phyloP scores from a whole-genome alignment of 306 rosid genomes.

The Gastrolobium villosum region DNA sequence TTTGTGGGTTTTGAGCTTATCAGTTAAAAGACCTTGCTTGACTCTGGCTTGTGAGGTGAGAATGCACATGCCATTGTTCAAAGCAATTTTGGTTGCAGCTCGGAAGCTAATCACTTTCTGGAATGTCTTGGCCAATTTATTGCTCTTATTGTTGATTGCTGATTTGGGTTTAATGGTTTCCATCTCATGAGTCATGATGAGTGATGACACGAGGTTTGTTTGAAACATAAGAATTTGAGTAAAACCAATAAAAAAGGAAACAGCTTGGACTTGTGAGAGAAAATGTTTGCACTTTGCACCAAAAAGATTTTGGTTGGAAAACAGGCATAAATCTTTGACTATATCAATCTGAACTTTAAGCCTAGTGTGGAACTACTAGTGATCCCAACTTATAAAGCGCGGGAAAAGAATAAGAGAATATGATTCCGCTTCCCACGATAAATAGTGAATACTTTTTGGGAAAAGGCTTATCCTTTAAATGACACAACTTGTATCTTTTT shows the following conservation, averaged over 20 bases:
- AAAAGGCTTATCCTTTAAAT: too few relatives aligned
- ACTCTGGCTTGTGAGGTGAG: constrained; percentile 60
- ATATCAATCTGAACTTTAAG: constrained; percentile 30
- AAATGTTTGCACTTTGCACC: constrained; percentile 37
- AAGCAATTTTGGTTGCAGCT: constrained; percentile 67
- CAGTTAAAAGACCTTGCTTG: constrained; percentile 58
- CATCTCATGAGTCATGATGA: constrained; percentile 51
- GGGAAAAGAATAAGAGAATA: constrained; percentile 45
- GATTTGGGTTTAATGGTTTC: constrained; percentile 78
- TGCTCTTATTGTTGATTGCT: constrained; percentile 63
- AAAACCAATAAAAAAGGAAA: constrained; percentile 5
- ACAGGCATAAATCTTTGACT: constrained; percentile 68
- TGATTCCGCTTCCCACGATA: constrained; percentile 40
- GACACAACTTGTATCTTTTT: too few relatives aligned
- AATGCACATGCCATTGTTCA: constrained; percentile 84
- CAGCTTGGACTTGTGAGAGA: constrained; percentile 39
- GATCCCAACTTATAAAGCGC: constrained; percentile 37
- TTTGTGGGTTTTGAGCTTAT: constrained; percentile 40
- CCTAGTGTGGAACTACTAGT: neutral
- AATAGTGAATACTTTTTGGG: constrained; percentile 32
- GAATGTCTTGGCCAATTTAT: constrained; percentile 64
- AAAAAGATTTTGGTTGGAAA: constrained; percentile 54
- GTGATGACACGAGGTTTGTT: constrained; percentile 5
- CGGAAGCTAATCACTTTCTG: constrained; percentile 75
- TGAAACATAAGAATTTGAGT: constrained; percentile 46